Percentiles rank a stretch among this genome's conserved stretches.
phyloP scores from a whole-genome alignment of 306 rosid species.

The Vachellia collinsii region DNA sequence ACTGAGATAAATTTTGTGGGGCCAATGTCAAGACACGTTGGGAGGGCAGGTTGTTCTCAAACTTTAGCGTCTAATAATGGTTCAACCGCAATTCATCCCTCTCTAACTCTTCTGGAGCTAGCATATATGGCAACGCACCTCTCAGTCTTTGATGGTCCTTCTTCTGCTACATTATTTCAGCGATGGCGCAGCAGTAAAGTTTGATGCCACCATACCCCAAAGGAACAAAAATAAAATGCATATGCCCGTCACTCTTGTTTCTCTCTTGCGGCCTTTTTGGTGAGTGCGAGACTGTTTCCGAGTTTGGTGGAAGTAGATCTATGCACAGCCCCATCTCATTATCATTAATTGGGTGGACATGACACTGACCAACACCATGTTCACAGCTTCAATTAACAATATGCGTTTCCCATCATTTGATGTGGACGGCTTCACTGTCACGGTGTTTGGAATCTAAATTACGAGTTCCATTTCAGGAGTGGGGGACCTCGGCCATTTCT shows the following conservation, averaged over 20 bases:
- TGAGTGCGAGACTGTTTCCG: slow-evolving; percentile 11
- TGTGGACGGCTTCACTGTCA: neutral
- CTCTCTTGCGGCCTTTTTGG: slow-evolving; percentile 22
- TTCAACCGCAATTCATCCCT: neutral
- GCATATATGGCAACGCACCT: neutral
- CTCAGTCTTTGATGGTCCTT: neutral
- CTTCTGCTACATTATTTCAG: slow-evolving; percentile 23
- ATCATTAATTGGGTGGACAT: slow-evolving; percentile 34
- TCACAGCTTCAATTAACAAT: slow-evolving; percentile 15
- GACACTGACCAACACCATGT: slow-evolving; percentile 27
- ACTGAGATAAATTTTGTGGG: neutral
- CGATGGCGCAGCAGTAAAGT: slow-evolving; percentile 27
- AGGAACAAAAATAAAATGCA: slow-evolving; percentile 2
- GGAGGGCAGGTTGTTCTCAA: too few relatives aligned
- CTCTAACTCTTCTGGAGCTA: neutral
- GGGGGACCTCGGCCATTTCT: slow-evolving; percentile 27
- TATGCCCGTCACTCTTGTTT: slow-evolving; percentile 21
- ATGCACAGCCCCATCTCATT: neutral
- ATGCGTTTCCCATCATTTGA: slow-evolving; percentile 1
- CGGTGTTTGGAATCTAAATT: slow-evolving; percentile 4
- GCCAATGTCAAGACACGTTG: neutral
- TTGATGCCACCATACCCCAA: slow-evolving; percentile 24
- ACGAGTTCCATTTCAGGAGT: slow-evolving; percentile 21
- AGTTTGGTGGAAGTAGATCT: slow-evolving; percentile 22
- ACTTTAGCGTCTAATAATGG: too few relatives aligned